Percentiles rank a stretch among this genome's conserved stretches.
Evolutionary conservation across 2,329 filamentous ascomycete genomes (phyloP).

Genomic region (Pseudocercospora crystallina): DNA sequence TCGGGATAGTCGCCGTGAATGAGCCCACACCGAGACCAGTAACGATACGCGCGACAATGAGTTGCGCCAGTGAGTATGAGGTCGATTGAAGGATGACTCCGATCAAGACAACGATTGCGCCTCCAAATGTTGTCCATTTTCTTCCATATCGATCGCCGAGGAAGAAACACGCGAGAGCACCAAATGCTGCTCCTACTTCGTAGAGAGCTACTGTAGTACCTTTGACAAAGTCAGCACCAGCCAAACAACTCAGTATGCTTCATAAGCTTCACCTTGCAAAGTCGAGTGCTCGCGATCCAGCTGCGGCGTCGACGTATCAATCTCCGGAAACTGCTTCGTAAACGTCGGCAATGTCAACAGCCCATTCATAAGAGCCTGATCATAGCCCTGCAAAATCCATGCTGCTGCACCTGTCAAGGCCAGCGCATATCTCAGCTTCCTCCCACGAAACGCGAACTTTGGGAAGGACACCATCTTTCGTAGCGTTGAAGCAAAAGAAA

Average conservation of each 20-base stretch:
- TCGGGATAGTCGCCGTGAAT: constrained; percentile 27
- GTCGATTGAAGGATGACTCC: constrained; percentile 42
- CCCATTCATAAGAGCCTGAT: constrained; percentile 44
- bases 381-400: constrained; percentile 25
- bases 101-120: constrained; percentile 40
- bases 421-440: constrained; percentile 19
- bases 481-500: too few relatives aligned
- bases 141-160: constrained; percentile 43
- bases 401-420: constrained; percentile 25
- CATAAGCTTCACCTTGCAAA: constrained; percentile 23
- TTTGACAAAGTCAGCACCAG: constrained; percentile 7
- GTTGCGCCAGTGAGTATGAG: constrained; percentile 44
- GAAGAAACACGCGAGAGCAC: constrained; percentile 41
- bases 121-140: constrained; percentile 43
- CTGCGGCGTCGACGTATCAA: constrained; percentile 30
- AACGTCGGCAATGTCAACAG: constrained; percentile 43
- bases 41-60: constrained; percentile 53
- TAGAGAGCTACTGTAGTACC: constrained; percentile 36
- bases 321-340: constrained; percentile 40
- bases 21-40: constrained; percentile 47
- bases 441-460: constrained; percentile 12
- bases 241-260: too few relatives aligned
- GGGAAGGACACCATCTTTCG: too few relatives aligned
- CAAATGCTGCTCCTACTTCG: constrained; percentile 29
- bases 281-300: constrained; percentile 21